Evolutionary conservation across 306 rosid genomes (phyloP), one percentile per base, ranked within the genome.

Genomic region (Sechiopsis laciniata): DNA sequence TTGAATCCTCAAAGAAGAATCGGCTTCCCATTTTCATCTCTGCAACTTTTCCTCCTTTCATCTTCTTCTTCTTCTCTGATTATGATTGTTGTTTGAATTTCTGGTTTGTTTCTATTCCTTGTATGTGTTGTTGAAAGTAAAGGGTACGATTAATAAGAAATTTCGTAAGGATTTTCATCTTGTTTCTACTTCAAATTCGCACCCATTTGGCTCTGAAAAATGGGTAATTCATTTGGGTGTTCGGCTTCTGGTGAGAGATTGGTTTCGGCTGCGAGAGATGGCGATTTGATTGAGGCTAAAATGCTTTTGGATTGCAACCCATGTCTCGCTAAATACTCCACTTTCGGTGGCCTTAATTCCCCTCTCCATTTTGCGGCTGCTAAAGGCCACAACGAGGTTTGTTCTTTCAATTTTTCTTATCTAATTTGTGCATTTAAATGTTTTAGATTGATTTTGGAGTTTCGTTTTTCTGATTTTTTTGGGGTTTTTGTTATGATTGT

Each of bases 281-380:
- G 97, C 20, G 98, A 94, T 79, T 83, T 94, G 83, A 82, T 90
- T 13, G 98, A 94, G 76, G 97, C 98, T 4, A 94, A 87, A 82
- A 91, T 94, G 97, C 89, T 94, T 50, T 78, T 94, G 35, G 92
- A 94, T 78, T 94, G 87, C 84, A 94, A 87, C 55, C 98, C 98
- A 19, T 83, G 84, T 80, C 92, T 94, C 58, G 90, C 98, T 4
- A 94, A 90, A 77, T 94, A 94, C 75, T 93, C 98, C 0, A 94
- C 98, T 26, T 90, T 90, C 26, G 97, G 98, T 63, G 96, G 98
- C 16, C 96, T 94, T 71, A 94, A 91, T 88, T 90, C 98, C 1
- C 98, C 97, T 78, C 98, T 91, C 72, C 97, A 94, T 84, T 94
- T 94, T 63, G 98, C 98, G 7, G 96, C 98, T 20, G 95, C 98